A percentile compares a stretch with the other conserved stretches of the same genome.
These are phyloP conservation scores for Fusarium abutilonis DNA, from an alignment of 2,329 filamentous ascomycete species.

Conservation along the genomic window DNA sequence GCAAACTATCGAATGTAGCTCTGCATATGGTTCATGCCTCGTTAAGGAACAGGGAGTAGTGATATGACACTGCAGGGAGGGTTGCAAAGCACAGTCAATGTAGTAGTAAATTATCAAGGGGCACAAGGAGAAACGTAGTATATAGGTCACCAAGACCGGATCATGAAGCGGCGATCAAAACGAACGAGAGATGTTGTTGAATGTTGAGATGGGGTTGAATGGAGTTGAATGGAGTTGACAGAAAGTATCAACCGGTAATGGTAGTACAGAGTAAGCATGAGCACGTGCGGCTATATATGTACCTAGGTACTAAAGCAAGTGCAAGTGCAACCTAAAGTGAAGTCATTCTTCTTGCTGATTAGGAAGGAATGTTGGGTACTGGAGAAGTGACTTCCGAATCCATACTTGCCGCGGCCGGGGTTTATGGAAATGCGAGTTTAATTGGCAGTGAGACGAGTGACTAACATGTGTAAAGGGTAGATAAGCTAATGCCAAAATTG, in stretches of 20 bases:
- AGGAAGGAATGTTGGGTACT: slow-evolving; percentile 8
- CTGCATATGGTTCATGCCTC: no score
- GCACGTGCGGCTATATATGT: slow-evolving; percentile 19
- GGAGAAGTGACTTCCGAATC: slow-evolving; percentile 29
- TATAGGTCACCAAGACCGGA: background rate
- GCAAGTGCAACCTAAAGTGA: slow-evolving; percentile 5
- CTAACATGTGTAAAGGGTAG: slow-evolving; percentile 8
- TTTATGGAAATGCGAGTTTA: slow-evolving; percentile 6
- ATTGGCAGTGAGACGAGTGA: slow-evolving; percentile 7
- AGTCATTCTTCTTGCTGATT: slow-evolving; percentile 10
- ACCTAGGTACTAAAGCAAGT: slow-evolving; percentile 27
- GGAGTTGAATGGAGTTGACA: slow-evolving; percentile 20
- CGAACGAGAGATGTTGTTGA: background rate
- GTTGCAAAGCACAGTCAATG: background rate
- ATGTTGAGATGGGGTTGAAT: slow-evolving; percentile 6
- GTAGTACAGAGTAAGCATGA: slow-evolving; percentile 14
- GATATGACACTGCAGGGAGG: background rate
- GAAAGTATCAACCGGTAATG: slow-evolving; percentile 10
- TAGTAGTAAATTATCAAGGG: background rate
- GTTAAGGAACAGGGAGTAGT: no score
- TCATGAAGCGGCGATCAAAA: background rate
- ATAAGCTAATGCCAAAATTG: slow-evolving; percentile 15
- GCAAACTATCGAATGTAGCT: no score
- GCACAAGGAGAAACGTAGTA: background rate
- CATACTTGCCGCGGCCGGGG: slow-evolving; percentile 40